Percentiles rank a stretch among this genome's conserved stretches.
Conservation (phyloP, 331 rosid species). For the Saraca asoca region DNA sequence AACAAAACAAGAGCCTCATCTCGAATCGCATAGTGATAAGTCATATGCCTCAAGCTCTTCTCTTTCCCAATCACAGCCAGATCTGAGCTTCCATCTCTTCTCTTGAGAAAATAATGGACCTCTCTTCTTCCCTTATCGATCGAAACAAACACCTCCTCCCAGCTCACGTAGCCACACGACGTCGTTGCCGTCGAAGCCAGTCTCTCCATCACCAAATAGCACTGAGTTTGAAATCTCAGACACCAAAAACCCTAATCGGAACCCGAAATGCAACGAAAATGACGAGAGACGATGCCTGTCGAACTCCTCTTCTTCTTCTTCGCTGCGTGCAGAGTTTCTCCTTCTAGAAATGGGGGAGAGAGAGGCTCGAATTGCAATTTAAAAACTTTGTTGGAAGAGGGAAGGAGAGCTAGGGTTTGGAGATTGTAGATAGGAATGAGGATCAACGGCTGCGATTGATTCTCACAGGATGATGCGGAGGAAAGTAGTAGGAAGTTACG, state of each 20-base stretch:
- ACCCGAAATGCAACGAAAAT: background rate
- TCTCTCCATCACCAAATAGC: constrained; percentile 46
- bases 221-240: background rate
- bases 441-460: constrained; percentile 55
- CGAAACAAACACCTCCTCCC: constrained; percentile 69
- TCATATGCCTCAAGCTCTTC: constrained; percentile 70
- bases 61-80: constrained; percentile 82
- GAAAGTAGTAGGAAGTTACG: constrained; percentile 63
- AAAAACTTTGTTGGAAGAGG: constrained; percentile 32
- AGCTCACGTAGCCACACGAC: constrained; percentile 53
- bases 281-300: background rate
- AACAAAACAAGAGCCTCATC: constrained; percentile 31
- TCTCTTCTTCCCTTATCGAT: constrained; percentile 64
- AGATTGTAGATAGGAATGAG: constrained; percentile 30
- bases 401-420: constrained; percentile 64
- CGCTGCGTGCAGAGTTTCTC: constrained; percentile 7
- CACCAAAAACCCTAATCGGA: background rate
- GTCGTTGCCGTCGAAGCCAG: constrained; percentile 46
- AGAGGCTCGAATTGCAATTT: constrained; percentile 35
- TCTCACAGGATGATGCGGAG: constrained; percentile 29
- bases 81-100: constrained; percentile 61
- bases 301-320: background rate
- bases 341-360: background rate
- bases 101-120: constrained; percentile 67
- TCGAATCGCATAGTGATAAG: constrained; percentile 56